Evolutionary conservation across 331 rosid species (phyloP).

Genomic region (Rhamnella rubrinervis): DNA sequence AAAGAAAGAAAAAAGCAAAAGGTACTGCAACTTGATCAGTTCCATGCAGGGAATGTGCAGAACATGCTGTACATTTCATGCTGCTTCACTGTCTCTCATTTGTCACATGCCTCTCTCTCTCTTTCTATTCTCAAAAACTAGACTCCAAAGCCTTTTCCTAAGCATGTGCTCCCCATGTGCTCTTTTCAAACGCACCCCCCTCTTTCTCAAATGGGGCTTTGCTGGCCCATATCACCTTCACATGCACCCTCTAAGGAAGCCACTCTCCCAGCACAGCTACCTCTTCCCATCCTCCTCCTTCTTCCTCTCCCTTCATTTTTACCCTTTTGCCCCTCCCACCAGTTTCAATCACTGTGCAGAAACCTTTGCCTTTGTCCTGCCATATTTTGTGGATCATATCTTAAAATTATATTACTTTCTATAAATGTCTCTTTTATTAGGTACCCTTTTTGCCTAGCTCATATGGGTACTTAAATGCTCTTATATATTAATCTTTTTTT

Average conservation of each 20-base stretch:
- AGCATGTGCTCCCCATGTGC: conserved; percentile 63
- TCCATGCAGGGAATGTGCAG: conserved; percentile 96
- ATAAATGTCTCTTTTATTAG: not conserved
- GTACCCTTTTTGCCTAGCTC: too few relatives aligned
- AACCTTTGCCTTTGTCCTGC: conserved; percentile 1
- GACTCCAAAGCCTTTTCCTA: conserved; percentile 32
- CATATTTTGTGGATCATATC: not conserved
- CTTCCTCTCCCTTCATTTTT: conserved; percentile 6
- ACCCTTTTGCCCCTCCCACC: conserved; percentile 32
- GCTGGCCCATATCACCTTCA: conserved; percentile 77
- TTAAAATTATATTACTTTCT: not conserved
- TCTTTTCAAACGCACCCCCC: conserved; percentile 2
- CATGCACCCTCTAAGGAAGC: conserved; percentile 69
- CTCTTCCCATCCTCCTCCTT: conserved; percentile 8
- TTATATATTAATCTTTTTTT: too few relatives aligned
- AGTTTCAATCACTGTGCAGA: not conserved
- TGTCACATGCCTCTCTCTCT: conserved; percentile 49
- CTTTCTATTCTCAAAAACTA: conserved; percentile 19
- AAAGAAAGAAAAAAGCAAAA: not conserved
- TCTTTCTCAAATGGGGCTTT: conserved; percentile 32
- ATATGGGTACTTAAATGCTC: not conserved
- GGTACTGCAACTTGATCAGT: conserved; percentile 40
- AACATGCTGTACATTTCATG: conserved; percentile 80
- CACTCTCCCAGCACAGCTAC: conserved; percentile 40
- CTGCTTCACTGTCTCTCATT: conserved; percentile 80